Evolutionary conservation across 257 asterid species (phyloP), one percentile per base, ranked within the genome.

Genomic region (Solanum chaucha): DNA sequence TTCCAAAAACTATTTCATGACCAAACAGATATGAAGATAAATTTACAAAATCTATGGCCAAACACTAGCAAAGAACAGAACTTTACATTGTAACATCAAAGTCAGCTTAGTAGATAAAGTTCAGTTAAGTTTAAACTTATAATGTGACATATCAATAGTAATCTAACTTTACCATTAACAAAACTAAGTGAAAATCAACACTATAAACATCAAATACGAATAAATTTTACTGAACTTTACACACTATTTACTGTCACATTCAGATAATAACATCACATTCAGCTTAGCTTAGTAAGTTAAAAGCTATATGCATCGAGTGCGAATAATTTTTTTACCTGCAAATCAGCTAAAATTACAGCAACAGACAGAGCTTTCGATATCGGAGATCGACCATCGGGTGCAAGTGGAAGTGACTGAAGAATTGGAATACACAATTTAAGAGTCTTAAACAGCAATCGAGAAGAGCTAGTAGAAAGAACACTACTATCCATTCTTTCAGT

Each of bases 281-380:
- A 68, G 38, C 38, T 65, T 13, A 68, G 40, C 3, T 61, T 68
- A 68, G 11, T 55, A 51, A 55, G 65, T 58, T 58, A 0, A 72
- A 17, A 51, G n/a, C 17, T 17, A 2, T 73, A 35, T 10, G 35
- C 19, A 73, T 8, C 22, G 12, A 11, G 58, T 59, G 28, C 28
- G 0, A 70, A 6, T n/a, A 51, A 67, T 4, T 17, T 30, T 64
- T 28, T 14, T 67, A 96, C 99, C 98, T 95, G 98, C 87, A 96
- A 98, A 90, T 96, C 96, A 71, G 99, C 98, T 28, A 96, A 95
- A 72, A 92, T 91, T 4, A 94, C 83, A 82, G 99, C 98, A 5
- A 95, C 86, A 38, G 99, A 96, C 74, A 96, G 84, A 75, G 99
- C 98, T 82, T 88, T 93, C 30, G 98, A 88, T 86, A 96, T 95